Evolutionary conservation across 2,329 filamentous ascomycete species (phyloP), one percentile per base, ranked within the genome.

Genomic region (Davidsoniella australis): DNA sequence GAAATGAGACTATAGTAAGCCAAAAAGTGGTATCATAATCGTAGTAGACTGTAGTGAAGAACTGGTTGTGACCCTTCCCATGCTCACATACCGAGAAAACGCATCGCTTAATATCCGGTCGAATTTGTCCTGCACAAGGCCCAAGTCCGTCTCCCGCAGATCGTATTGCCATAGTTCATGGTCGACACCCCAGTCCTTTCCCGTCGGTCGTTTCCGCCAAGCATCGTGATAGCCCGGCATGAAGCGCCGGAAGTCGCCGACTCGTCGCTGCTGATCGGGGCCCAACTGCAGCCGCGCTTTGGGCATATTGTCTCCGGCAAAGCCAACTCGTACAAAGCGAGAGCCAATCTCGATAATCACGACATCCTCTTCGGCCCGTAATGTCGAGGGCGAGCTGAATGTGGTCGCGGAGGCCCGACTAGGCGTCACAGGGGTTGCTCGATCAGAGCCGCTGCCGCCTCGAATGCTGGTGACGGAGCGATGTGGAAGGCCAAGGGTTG

Each of bases 311-410:
- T 94, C 88, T 47, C 88, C 88, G 5, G 88, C 85, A 60, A 95
- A 91, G 0, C 91, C 91, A 8, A 82, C 80, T 41, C 82, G 78
- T 23, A 96, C 63, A 63, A 78, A 82, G 18, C 89, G 76, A 8
- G 84, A 75, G 1, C 87, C 88, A 36, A 96, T 62, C 61, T 96
- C 87, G 47, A 95, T 69, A 40, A 98, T 73, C 4, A 94, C 65
- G 5, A 81, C 70, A 56, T 95, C 91, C 59, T 98, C 91, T 58
- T 94, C 87, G 58, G 80, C 67, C 58, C 79, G 70, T 56, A 83
- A 62, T 58, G 77, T 64, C 53, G 77, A 73, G 55, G 77, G 68
- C 42, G 75, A 74, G 56, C 76, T 70, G 59, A 78, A 75, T 29
- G 69, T 63, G 45, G 76, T 66, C 29, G 78, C 60, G 57, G 75